phyloP scores from a whole-genome alignment of 164 flowering plant species.

The Stephania japonica region DNA sequence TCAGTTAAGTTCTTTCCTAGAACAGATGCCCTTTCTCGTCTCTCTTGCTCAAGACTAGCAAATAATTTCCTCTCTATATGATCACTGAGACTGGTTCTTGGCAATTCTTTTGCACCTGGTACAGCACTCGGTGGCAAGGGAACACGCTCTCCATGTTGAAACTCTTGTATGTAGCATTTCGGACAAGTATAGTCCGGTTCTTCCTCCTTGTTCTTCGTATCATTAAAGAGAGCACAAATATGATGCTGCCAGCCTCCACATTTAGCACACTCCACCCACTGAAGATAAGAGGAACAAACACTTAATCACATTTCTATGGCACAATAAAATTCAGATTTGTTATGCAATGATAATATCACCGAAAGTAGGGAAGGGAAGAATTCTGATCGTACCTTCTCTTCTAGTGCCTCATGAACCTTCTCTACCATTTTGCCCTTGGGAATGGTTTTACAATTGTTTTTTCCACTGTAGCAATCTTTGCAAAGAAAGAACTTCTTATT shows the following conservation, averaged over 20 bases:
- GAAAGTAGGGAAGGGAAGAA: too few species aligned
- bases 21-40: neutral
- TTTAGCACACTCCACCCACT: constrained; percentile 99
- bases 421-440: too few species aligned
- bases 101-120: constrained; percentile 42
- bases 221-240: constrained; percentile 96
- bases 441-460: too few species aligned
- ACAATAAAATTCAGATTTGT: too few species aligned
- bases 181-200: constrained; percentile 99
- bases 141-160: constrained; percentile 77
- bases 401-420: too few species aligned
- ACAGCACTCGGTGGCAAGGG: constrained; percentile 99
- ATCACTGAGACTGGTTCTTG: constrained; percentile 1
- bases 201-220: constrained; percentile 94
- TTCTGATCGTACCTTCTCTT: too few species aligned
- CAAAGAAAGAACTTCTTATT: too few species aligned
- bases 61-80: constrained; percentile 2
- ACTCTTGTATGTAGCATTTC: constrained; percentile 73
- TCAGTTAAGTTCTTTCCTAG: neutral
- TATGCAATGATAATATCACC: too few species aligned
- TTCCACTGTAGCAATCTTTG: too few species aligned
- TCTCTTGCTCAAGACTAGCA: neutral
- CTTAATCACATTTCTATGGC: too few species aligned
- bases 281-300: constrained; percentile 5
- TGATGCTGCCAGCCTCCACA: constrained; percentile 99